Conservation (phyloP, 495 filamentous ascomycete genomes). For the Aspergillus homomorphus region DNA sequence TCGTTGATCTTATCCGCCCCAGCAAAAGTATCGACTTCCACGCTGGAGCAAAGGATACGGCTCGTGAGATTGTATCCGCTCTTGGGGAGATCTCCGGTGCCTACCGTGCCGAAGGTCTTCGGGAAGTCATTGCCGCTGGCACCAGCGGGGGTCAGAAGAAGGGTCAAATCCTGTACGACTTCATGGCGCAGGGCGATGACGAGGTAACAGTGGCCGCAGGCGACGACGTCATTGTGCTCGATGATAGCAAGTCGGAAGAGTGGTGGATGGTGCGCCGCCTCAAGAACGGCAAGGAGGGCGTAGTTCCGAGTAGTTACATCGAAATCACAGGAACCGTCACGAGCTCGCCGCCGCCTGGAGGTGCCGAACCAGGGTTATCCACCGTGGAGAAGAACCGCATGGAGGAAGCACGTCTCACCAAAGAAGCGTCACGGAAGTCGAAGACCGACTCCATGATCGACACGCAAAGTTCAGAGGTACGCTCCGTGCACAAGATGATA, state of each 20-base stretch:
- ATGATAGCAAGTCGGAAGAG: conserved; percentile 89
- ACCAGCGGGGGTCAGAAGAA: conserved; percentile 67
- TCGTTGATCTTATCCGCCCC: conserved; percentile 85
- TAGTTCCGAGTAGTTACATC: conserved; percentile 96
- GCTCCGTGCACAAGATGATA: not conserved
- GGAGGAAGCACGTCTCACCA: conserved; percentile 77
- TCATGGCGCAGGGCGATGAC: conserved; percentile 92
- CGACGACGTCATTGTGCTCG: conserved; percentile 87
- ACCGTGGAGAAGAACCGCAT: conserved; percentile 76
- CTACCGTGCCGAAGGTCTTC: conserved; percentile 74
- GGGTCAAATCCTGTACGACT: conserved; percentile 88
- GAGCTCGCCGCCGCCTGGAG: conserved; percentile 40
- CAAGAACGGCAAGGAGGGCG: conserved; percentile 91
- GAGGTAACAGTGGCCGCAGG: conserved; percentile 89
- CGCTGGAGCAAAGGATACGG: conserved; percentile 94
- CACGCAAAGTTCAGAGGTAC: conserved; percentile 64
- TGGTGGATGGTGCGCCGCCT: conserved; percentile 95
- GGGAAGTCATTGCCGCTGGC: conserved; percentile 81
- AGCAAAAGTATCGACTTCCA: conserved; percentile 95
- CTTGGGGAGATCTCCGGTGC: conserved; percentile 89
- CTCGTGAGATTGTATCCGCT: conserved; percentile 82
- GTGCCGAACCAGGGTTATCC: conserved; percentile 66
- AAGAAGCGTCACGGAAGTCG: conserved; percentile 64
- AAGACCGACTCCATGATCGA: conserved; percentile 55
- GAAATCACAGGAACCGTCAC: conserved; percentile 69